A percentile compares a stretch with the other conserved stretches of the same genome.
phyloP scores from a whole-genome alignment of 352 stramenopile species.

The Pythium pectinolyticum region DNA sequence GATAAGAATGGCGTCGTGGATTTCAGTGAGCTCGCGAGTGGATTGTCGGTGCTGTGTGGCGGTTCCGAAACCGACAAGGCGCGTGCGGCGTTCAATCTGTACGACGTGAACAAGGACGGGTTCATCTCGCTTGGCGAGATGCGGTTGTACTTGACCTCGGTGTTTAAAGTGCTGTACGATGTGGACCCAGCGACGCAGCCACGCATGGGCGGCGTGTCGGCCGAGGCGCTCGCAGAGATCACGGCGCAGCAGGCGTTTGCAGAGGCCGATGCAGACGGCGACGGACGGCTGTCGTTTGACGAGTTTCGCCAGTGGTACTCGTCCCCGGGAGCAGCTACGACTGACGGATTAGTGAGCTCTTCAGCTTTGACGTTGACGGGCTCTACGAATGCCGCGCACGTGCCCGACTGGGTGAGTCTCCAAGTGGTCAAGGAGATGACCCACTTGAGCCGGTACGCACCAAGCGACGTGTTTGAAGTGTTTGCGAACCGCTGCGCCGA shows the following conservation, averaged over 20 bases:
- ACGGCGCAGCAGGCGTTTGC: conserved; percentile 81
- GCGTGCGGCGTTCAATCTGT: conserved; percentile 80
- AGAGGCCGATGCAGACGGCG: conserved; percentile 72
- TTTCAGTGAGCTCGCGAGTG: conserved; percentile 77
- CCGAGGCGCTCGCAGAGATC: conserved; percentile 71
- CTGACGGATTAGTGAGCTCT: too few relatives aligned
- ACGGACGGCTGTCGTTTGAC: conserved; percentile 80
- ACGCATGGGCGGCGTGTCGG: conserved; percentile 60
- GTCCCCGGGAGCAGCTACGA: too few relatives aligned
- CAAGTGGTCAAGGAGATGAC: conserved; percentile 85
- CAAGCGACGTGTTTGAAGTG: conserved; percentile 84
- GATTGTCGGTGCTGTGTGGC: conserved; percentile 77
- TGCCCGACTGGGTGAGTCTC: conserved; percentile 71
- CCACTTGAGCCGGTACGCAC: conserved; percentile 75
- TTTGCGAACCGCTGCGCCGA: conserved; percentile 83
- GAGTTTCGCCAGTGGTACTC: conserved; percentile 86
- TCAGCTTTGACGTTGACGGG: conserved; percentile 28
- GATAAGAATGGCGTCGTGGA: conserved; percentile 82
- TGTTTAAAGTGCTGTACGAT: conserved; percentile 89
- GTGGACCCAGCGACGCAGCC: conserved; percentile 62
- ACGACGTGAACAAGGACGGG: conserved; percentile 87
- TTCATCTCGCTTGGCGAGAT: conserved; percentile 86
- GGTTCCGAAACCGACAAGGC: conserved; percentile 74
- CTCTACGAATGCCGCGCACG: conserved; percentile 3
- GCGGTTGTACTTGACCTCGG: conserved; percentile 76